Conservation (phyloP, 352 stramenopile genomes). For the Phytophthora niederhauseri region DNA sequence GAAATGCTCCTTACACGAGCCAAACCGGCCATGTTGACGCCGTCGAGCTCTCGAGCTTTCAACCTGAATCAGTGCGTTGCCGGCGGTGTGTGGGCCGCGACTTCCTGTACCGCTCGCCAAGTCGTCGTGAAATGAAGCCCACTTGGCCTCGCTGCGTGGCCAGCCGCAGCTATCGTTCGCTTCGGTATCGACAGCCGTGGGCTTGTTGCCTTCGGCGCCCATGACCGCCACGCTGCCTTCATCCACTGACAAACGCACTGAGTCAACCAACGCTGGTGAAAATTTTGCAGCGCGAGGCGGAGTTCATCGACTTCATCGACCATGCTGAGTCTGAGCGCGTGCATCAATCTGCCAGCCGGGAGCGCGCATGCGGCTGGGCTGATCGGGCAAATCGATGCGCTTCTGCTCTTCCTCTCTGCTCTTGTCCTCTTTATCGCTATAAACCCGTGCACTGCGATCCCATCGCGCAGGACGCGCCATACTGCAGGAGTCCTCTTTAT, state of each 20-base stretch:
- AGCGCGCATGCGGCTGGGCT: constrained; percentile 12
- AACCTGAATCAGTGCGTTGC: background rate
- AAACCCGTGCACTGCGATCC: background rate
- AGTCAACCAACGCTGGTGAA: background rate
- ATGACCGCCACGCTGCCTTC: background rate
- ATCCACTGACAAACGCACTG: constrained; percentile 2
- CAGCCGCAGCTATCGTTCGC: background rate
- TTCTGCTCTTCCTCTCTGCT: background rate
- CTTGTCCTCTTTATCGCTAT: constrained; percentile 1
- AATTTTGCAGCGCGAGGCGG: background rate
- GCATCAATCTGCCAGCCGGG: constrained; percentile 18
- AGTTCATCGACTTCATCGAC: background rate
- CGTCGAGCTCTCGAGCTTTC: background rate
- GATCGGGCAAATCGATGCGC: constrained; percentile 18
- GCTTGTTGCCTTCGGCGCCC: background rate
- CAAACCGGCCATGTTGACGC: background rate
- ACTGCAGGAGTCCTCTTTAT: background rate
- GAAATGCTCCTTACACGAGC: background rate
- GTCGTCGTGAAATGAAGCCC: background rate
- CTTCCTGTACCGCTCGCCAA: background rate
- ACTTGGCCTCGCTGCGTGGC: background rate
- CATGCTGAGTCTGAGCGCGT: constrained; percentile 3
- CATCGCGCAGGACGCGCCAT: background rate
- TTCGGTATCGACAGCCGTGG: constrained; percentile 2
- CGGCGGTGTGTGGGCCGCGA: background rate